phyloP scores from a whole-genome alignment of 164 flowering plant species.

The Kalanchoe fedtschenkoi region DNA sequence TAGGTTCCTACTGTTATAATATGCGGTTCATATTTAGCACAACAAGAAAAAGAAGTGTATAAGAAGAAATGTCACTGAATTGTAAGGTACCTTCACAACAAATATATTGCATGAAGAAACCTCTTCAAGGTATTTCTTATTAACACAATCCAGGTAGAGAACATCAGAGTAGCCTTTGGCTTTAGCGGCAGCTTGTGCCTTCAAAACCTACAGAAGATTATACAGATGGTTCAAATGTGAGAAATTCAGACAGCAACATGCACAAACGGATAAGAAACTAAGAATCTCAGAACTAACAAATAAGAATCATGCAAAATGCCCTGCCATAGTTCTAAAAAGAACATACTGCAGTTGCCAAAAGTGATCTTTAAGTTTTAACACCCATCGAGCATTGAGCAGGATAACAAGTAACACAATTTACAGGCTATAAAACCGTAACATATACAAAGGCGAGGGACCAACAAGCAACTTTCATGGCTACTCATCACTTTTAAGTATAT shows the following conservation, averaged over 20 bases:
- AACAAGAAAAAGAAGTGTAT: background rate
- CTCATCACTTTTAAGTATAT: too few relatives aligned
- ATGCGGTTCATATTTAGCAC: background rate
- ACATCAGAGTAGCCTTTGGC: slow-evolving; percentile 86
- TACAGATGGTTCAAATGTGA: background rate
- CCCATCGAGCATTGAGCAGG: background rate
- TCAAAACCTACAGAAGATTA: slow-evolving; percentile 44
- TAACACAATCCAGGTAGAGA: slow-evolving; percentile 70
- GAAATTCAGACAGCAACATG: too few relatives aligned
- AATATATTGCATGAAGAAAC: slow-evolving; percentile 89
- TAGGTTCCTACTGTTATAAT: background rate
- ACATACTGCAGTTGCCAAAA: too few relatives aligned
- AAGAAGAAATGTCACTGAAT: background rate
- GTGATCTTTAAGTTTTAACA: background rate
- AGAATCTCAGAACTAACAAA: too few relatives aligned
- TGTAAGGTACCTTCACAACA: slow-evolving; percentile 60
- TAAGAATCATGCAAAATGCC: too few relatives aligned
- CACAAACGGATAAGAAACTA: too few relatives aligned
- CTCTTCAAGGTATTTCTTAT: slow-evolving; percentile 74
- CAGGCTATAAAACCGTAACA: background rate
- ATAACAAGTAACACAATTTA: background rate
- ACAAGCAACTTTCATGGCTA: background rate
- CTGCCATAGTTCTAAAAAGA: too few relatives aligned
- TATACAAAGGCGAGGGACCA: background rate
- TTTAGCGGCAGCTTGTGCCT: slow-evolving; percentile 72